Percentiles rank a stretch among this genome's conserved stretches.
Conservation (phyloP, 192 early-diverging fungal species). For the Tieghemiomyces parasiticus region DNA sequence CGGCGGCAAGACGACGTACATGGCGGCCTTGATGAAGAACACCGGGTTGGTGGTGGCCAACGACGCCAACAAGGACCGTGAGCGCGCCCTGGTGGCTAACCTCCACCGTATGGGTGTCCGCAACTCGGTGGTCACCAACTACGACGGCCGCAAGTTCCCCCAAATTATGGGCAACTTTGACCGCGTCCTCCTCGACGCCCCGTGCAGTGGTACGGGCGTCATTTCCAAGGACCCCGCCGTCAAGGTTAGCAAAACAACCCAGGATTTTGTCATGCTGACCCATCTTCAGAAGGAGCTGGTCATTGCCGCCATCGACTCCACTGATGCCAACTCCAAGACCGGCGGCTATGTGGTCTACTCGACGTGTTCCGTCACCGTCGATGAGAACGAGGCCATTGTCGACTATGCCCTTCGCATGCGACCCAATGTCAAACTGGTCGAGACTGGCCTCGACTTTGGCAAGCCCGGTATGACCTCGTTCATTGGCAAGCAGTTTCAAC, state of each 20-base stretch:
- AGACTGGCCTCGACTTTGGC: slow-evolving; percentile 84
- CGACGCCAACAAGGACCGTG: slow-evolving; percentile 88
- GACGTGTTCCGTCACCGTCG: slow-evolving; percentile 94
- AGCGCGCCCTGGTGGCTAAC: slow-evolving; percentile 82
- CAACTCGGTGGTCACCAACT: slow-evolving; percentile 85
- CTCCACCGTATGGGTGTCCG: slow-evolving; percentile 76
- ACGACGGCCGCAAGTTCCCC: slow-evolving; percentile 97
- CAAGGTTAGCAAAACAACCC: slow-evolving; percentile 86
- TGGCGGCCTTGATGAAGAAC: slow-evolving; percentile 91
- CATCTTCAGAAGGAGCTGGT: slow-evolving; percentile 95
- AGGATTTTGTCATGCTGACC: slow-evolving; percentile 85
- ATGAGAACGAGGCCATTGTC: slow-evolving; percentile 96
- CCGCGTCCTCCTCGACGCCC: slow-evolving; percentile 90
- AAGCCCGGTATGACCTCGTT: slow-evolving; percentile 81
- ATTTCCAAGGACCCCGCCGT: slow-evolving; percentile 96
- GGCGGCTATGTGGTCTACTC: slow-evolving; percentile 97
- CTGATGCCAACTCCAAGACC: slow-evolving; percentile 81
- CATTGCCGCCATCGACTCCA: slow-evolving; percentile 90
- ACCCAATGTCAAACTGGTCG: slow-evolving; percentile 85
- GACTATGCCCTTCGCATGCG: slow-evolving; percentile 89
- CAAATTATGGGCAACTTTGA: slow-evolving; percentile 95
- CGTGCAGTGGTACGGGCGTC: slow-evolving; percentile 97
- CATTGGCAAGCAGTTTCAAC: slow-evolving; percentile 79
- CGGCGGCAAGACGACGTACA: slow-evolving; percentile 95
- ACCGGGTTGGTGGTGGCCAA: slow-evolving; percentile 95